phyloP scores from a whole-genome alignment of 177 flowering plant species.

The Tripterygium wilfordii region DNA sequence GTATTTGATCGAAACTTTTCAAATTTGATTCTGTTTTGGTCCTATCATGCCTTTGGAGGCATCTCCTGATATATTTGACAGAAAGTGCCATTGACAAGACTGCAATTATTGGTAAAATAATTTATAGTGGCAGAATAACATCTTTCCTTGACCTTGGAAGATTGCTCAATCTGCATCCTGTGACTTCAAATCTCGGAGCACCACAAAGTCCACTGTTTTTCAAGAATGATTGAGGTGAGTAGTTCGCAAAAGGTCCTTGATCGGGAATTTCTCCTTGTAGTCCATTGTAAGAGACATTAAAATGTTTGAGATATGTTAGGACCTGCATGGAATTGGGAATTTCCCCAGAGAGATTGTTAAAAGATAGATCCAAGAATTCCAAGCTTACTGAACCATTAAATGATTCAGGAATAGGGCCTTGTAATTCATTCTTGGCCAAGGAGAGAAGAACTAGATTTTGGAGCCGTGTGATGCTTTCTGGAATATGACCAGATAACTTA shows the following conservation, averaged over 20 bases:
- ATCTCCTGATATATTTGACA: no score
- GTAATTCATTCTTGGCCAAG: not conserved
- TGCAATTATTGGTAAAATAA: not conserved
- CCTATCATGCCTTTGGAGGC: no score
- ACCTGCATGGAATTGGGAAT: slow-evolving; percentile 12
- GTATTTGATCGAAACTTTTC: no score
- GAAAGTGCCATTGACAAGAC: no score
- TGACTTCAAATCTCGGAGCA: slow-evolving; percentile 1
- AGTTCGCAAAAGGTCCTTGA: slow-evolving; percentile 11
- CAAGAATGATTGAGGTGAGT: slow-evolving; percentile 10
- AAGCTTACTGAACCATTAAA: not conserved
- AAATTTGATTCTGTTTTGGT: no score
- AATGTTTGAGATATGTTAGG: slow-evolving; percentile 11
- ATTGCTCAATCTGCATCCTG: not conserved
- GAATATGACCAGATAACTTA: slow-evolving; percentile 4
- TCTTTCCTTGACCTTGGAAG: not conserved
- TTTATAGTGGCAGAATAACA: not conserved
- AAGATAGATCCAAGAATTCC: slow-evolving; percentile 13
- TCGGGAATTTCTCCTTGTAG: slow-evolving; percentile 15
- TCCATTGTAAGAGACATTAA: slow-evolving; percentile 17
- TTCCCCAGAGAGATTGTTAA: slow-evolving; percentile 12
- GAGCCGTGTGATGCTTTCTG: not conserved
- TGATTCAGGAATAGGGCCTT: slow-evolving; percentile 1
- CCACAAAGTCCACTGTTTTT: slow-evolving; percentile 15
- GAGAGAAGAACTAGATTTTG: not conserved